Base-by-base conservation (phyloP, 805 yeast genomes). In the Wickerhamomyces kurtzmanii region DNA sequence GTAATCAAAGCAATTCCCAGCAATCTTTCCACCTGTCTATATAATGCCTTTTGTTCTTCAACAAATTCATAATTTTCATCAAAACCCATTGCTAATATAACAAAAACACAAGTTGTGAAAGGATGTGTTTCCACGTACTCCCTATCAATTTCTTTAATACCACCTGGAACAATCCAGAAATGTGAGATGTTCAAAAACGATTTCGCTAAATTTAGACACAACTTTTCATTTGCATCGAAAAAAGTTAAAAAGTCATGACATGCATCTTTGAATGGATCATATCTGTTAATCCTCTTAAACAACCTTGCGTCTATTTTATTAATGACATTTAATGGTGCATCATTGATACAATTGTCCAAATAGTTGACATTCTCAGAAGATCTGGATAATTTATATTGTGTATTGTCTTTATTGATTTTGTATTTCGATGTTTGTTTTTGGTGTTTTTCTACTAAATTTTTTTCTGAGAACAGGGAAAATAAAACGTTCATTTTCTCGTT, bases 131-230 rank as follows among this genome's bases (percentile, higher is more conserved):
- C 38, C 5, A 67, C 76, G 41, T 66, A 72, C 8, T 51, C 50
- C 21, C 59, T 44, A 22, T 62, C 55, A 9, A 71, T 59, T 18
- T 58, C 59, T 20, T 59, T 65, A n/a, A 70, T 57, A 5, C 76
- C 77, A 8, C 76, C 77, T 2, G 78, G 78, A 5, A 71, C 65
- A 24, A 73, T 69, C 75, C 77, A 73, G 41, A 65, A 68, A 39
- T 69, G 75, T 4, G 78, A 70, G 23, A 62, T 64, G 12, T 58
- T 62, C 20, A 71, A 43, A 34, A 71, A 73, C 16, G 64, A 62
- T 31, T 59, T 55, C 0, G 70, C 63, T 17, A 72, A 42, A 24
- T 53, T 49, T 6, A 67, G 47, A 37, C 73, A 68, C 5, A 71
- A 43, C 8, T 39, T 36, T 33, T 58, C 61, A 36, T 71, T 56